phyloP scores from a whole-genome alignment of 2,329 filamentous ascomycete species.

The Penicillium sp. region DNA sequence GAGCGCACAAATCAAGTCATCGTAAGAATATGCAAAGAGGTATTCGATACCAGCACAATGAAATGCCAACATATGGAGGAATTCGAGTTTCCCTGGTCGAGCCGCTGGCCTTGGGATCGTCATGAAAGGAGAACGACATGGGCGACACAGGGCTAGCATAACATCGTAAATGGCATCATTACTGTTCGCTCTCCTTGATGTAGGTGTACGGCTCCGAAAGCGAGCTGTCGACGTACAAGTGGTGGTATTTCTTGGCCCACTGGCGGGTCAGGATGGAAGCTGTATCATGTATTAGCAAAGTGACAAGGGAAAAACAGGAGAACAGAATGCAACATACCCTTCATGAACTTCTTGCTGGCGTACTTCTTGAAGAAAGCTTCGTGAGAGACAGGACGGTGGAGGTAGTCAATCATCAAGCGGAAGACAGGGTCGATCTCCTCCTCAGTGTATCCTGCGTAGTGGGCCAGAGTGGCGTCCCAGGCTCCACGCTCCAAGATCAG shows the following conservation, averaged over 20 bases:
- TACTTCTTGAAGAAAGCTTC: slow-evolving; percentile 99
- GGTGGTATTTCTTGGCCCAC: slow-evolving; percentile 82
- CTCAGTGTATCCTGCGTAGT: slow-evolving; percentile 92
- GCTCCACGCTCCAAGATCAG: slow-evolving; percentile 85
- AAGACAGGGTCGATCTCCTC: slow-evolving; percentile 92
- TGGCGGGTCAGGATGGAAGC: slow-evolving; percentile 87
- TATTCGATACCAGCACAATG: slow-evolving; percentile 42
- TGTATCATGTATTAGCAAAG: slow-evolving; percentile 42
- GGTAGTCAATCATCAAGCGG: slow-evolving; percentile 93
- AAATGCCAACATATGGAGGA: slow-evolving; percentile 43
- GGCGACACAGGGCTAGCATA: slow-evolving; percentile 25
- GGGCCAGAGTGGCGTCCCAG: slow-evolving; percentile 85
- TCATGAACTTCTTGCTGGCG: slow-evolving; percentile 98
- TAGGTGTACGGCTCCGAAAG: slow-evolving; percentile 33
- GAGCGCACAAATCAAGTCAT: slow-evolving; percentile 36
- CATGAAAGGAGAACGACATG: slow-evolving; percentile 24
- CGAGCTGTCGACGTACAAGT: slow-evolving; percentile 38
- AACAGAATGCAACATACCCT: slow-evolving; percentile 64
- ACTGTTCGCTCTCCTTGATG: slow-evolving; percentile 35
- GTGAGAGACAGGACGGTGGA: slow-evolving; percentile 84
- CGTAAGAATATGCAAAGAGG: slow-evolving; percentile 44
- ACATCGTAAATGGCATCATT: slow-evolving; percentile 26
- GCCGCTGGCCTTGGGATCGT: slow-evolving; percentile 24
- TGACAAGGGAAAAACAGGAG: neutral
- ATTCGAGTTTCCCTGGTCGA: slow-evolving; percentile 28